Conservation (phyloP, 176 grass and related monocot genomes). For the Musa beccarii region DNA sequence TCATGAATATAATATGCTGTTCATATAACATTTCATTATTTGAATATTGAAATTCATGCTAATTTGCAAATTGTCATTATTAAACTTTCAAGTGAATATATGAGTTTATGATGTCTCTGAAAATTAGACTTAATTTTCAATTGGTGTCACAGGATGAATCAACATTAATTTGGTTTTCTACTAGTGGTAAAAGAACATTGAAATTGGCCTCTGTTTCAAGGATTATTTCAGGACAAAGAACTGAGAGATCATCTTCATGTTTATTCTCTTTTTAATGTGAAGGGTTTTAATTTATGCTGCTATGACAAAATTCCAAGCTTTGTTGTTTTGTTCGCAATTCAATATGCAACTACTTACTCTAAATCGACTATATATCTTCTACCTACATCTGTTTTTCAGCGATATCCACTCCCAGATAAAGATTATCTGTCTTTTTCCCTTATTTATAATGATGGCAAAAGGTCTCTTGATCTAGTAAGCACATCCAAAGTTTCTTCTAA, state of each 20-base stretch:
- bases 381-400: conserved; percentile 76
- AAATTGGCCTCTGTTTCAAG: conserved; percentile 80
- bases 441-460: conserved; percentile 72
- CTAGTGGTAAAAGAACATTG: conserved; percentile 66
- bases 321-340: neutral
- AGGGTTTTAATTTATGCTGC: neutral
- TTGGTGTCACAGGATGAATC: conserved; percentile 53
- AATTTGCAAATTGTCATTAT: neutral
- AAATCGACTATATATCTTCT: neutral
- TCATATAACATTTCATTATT: neutral
- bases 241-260: conserved; percentile 29
- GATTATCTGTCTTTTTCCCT: conserved; percentile 93
- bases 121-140: neutral
- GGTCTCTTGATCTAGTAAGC: conserved; percentile 85
- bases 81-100: neutral
- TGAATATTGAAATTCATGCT: neutral
- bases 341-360: too few relatives aligned
- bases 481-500: conserved; percentile 9
- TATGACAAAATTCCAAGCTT: neutral
- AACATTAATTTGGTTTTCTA: conserved; percentile 85
- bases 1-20: neutral
- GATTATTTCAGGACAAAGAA: conserved; percentile 85
- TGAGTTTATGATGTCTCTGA: neutral
- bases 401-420: conserved; percentile 79
- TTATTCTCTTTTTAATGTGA: neutral